phyloP scores from a whole-genome alignment of 2,329 filamentous ascomycete species.

The Fusarium verrucosum region DNA sequence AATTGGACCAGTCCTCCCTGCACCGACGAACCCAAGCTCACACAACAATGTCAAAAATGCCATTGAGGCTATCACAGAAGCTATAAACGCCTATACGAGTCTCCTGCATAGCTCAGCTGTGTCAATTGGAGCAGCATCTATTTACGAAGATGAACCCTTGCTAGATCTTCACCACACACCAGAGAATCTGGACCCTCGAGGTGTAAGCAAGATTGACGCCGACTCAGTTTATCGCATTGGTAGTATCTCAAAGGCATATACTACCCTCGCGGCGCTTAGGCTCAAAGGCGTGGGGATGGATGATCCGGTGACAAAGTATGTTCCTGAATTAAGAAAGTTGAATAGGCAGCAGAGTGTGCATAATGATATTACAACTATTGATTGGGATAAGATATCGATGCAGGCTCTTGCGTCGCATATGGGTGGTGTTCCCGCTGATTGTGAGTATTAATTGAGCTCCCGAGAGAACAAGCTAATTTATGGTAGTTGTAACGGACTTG shows the following conservation, averaged over 20 bases:
- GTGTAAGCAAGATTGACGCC: background rate
- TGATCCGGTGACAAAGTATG: slow-evolving; percentile 17
- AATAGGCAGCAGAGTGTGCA: background rate
- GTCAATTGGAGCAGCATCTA: slow-evolving; percentile 1
- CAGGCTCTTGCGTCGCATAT: slow-evolving; percentile 9
- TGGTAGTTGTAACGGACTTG: slow-evolving; percentile 9
- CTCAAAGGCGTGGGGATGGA: background rate
- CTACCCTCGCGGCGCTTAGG: slow-evolving; percentile 1
- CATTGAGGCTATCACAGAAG: background rate
- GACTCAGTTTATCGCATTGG: slow-evolving; percentile 13
- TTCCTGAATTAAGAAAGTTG: slow-evolving; percentile 2
- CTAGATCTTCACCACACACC: slow-evolving; percentile 9
- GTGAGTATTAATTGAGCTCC: background rate
- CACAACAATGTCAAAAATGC: background rate
- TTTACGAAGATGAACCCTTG: background rate
- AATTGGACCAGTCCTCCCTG: slow-evolving; percentile 8
- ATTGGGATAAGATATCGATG: slow-evolving; percentile 2
- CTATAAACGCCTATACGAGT: background rate
- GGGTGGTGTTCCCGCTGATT: slow-evolving; percentile 9
- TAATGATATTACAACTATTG: background rate
- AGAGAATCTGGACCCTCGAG: background rate
- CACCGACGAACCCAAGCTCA: background rate
- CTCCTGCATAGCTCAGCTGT: slow-evolving; percentile 2
- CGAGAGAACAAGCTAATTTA: background rate
- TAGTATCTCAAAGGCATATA: slow-evolving; percentile 10